These are phyloP conservation scores for Solanum sejunctum DNA, from an alignment of 257 asterid species.

Conservation along the genomic window DNA sequence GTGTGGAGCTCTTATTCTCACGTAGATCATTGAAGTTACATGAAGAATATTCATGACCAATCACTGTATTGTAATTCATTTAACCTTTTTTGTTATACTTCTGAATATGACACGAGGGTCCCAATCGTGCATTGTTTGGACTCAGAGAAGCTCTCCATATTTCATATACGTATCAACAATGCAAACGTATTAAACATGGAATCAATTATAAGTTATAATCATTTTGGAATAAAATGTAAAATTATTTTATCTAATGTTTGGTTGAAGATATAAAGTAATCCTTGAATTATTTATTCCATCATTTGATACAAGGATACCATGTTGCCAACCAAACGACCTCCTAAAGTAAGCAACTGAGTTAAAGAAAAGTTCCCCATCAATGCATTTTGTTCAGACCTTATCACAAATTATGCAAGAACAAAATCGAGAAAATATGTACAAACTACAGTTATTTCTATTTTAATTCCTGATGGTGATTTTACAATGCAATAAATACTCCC, in stretches of 20 bases:
- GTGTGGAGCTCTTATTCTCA: neutral
- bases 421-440: constrained; percentile 6
- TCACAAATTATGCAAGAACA: neutral
- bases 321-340: no score
- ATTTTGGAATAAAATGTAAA: no score
- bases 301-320: no score
- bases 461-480: neutral
- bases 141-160: neutral
- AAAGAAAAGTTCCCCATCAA: neutral
- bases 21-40: neutral
- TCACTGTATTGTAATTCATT: neutral
- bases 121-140: neutral
- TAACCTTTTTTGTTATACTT: neutral
- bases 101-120: neutral
- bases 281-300: no score
- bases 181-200: neutral
- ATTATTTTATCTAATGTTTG: no score
- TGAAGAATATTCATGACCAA: neutral
- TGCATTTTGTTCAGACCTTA: neutral
- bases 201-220: no score
- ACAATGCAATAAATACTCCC: constrained; percentile 6
- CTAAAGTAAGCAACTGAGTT: neutral
- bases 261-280: no score
- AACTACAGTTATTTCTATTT: neutral
- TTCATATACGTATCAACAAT: neutral